Conservation (phyloP, 192 early-diverging fungal species). For the Backusella parvicylindrica region DNA sequence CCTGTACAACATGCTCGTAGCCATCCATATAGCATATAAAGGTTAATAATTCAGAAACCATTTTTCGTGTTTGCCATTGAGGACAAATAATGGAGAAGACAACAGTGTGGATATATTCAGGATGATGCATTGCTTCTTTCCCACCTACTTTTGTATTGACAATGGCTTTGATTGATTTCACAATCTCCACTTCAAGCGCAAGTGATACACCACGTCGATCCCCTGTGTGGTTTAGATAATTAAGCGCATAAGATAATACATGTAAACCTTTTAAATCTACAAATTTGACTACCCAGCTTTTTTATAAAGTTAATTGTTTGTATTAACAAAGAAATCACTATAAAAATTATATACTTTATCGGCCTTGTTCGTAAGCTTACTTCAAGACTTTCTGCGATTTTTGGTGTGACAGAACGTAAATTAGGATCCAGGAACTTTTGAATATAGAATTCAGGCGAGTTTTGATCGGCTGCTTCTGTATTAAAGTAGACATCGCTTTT, state of each 20-base stretch:
- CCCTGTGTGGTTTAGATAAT: constrained; percentile 3
- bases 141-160: constrained; percentile 70
- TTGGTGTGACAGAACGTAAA: constrained; percentile 42
- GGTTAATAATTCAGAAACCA: constrained; percentile 69
- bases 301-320: neutral
- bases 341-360: constrained; percentile 39
- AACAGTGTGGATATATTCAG: constrained; percentile 67
- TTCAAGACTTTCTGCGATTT: constrained; percentile 44
- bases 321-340: neutral
- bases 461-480: constrained; percentile 29
- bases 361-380: constrained; percentile 52
- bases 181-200: constrained; percentile 73
- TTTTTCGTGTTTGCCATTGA: constrained; percentile 64
- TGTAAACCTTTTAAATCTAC: constrained; percentile 71
- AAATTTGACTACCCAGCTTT: constrained; percentile 73
- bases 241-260: constrained; percentile 61
- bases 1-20: constrained; percentile 67
- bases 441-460: constrained; percentile 54
- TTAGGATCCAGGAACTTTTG: constrained; percentile 45
- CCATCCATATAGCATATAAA: constrained; percentile 75
- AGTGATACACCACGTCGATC: constrained; percentile 55
- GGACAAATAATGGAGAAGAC: constrained; percentile 76
- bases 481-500: neutral
- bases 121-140: constrained; percentile 64
- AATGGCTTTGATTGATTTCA: constrained; percentile 72